Evolutionary conservation across 2,329 filamentous ascomycete species (phyloP).

Genomic region (Botrytis fabae): DNA sequence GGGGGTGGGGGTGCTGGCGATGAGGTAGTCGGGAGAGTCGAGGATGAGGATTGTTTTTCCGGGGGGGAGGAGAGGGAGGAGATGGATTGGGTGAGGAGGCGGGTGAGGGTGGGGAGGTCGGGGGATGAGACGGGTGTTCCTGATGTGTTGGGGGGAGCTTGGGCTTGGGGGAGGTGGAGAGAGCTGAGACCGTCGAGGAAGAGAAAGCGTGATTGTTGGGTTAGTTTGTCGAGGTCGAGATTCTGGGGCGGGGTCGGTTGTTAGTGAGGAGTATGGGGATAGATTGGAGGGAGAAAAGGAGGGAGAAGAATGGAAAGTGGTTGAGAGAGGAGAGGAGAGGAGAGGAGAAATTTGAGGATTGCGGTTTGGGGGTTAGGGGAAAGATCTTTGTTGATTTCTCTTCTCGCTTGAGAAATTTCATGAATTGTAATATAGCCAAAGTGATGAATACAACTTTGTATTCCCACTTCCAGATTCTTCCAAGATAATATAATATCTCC

Average conservation of each 20-base stretch:
- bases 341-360: too few species aligned
- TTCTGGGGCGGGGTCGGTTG: slow-evolving; percentile 50
- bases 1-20: background rate
- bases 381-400: background rate
- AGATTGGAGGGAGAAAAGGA: background rate
- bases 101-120: background rate
- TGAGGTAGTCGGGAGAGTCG: slow-evolving; percentile 8
- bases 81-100: background rate
- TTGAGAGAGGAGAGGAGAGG: too few species aligned
- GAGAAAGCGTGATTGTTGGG: slow-evolving; percentile 59
- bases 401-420: background rate
- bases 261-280: background rate
- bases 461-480: background rate
- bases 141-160: background rate
- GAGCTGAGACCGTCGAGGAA: slow-evolving; percentile 48
- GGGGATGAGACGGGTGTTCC: background rate
- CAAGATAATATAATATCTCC: background rate
- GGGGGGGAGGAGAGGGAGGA: background rate
- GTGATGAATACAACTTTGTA: background rate
- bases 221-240: slow-evolving; percentile 65
- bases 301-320: background rate
- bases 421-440: background rate
- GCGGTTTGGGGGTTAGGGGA: background rate
- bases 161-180: background rate
- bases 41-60: slow-evolving; percentile 14